These are phyloP conservation scores for Aspergillus uvarum DNA, from an alignment of 2,329 filamentous ascomycete genomes.

Conservation along the genomic window DNA sequence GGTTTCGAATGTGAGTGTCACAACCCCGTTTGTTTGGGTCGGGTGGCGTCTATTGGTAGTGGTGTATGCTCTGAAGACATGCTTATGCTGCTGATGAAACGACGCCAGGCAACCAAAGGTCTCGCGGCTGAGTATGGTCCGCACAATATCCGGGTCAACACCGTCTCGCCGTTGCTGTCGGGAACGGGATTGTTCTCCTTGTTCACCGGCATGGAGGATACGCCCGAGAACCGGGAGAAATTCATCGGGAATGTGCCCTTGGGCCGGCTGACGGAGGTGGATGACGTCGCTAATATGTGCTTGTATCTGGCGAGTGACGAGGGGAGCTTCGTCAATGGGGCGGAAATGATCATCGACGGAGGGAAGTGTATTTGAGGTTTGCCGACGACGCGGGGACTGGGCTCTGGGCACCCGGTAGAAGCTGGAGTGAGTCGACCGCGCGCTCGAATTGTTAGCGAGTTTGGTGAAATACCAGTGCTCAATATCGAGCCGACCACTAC, in stretches of 20 bases:
- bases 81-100: neutral
- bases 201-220: conserved; percentile 45
- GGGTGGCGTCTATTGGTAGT: too few species aligned
- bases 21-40: too few species aligned
- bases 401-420: too few species aligned
- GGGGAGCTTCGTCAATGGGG: conserved; percentile 68
- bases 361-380: conserved; percentile 43
- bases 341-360: conserved; percentile 67
- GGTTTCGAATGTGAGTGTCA: conserved; percentile 41
- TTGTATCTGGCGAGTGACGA: conserved; percentile 71
- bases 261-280: conserved; percentile 44
- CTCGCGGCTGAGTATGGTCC: conserved; percentile 73
- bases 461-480: neutral
- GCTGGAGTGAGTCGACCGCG: neutral
- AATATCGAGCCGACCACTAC: neutral
- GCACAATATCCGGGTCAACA: conserved; percentile 71
- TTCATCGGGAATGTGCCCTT: conserved; percentile 48
- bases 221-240: conserved; percentile 45
- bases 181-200: conserved; percentile 62
- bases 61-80: too few species aligned
- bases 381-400: neutral
- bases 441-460: too few species aligned
- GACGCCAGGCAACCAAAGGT: conserved; percentile 57
- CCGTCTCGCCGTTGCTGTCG: conserved; percentile 67
- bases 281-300: conserved; percentile 69